Percentiles rank a stretch among this genome's conserved stretches.
phyloP scores from a whole-genome alignment of 257 asterid species.

The Gentiana dahurica region DNA sequence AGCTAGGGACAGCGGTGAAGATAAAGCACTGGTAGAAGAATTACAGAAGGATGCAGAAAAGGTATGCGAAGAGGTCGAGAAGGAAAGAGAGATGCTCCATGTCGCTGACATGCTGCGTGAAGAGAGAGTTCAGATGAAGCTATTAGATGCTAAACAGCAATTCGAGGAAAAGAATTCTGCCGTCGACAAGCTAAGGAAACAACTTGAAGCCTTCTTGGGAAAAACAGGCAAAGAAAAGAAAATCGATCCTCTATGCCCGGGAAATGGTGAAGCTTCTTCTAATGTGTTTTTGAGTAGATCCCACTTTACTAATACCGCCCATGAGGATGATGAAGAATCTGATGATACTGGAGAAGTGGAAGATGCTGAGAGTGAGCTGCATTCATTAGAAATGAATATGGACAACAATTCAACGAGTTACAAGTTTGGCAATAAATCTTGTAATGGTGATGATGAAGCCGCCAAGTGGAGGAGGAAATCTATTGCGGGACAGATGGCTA shows the following conservation, averaged over 20 bases:
- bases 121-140: conserved; percentile 49
- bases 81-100: conserved; percentile 56
- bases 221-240: conserved; percentile 28
- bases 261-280: conserved; percentile 27
- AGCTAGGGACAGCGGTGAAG: conserved; percentile 53
- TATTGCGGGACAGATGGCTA: conserved; percentile 28
- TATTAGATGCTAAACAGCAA: conserved; percentile 45
- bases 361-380: conserved; percentile 63
- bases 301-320: conserved; percentile 9
- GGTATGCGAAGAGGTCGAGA: conserved; percentile 40
- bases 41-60: conserved; percentile 44
- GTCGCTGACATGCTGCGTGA: conserved; percentile 46
- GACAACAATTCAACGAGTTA: conserved; percentile 25
- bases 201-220: conserved; percentile 54
- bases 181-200: conserved; percentile 62
- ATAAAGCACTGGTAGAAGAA: conserved; percentile 34
- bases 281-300: conserved; percentile 20
- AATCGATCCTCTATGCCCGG: conserved; percentile 4
- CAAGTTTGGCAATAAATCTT: conserved; percentile 30
- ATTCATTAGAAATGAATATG: conserved; percentile 47
- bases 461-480: conserved; percentile 33
- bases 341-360: conserved; percentile 45
- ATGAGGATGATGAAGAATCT: conserved; percentile 18
- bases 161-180: conserved; percentile 59
- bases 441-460: conserved; percentile 20